Percentiles rank a stretch among this genome's conserved stretches.
phyloP scores from a whole-genome alignment of 1,284 basidiomycete genomes.

The Leccinum subatratum region DNA sequence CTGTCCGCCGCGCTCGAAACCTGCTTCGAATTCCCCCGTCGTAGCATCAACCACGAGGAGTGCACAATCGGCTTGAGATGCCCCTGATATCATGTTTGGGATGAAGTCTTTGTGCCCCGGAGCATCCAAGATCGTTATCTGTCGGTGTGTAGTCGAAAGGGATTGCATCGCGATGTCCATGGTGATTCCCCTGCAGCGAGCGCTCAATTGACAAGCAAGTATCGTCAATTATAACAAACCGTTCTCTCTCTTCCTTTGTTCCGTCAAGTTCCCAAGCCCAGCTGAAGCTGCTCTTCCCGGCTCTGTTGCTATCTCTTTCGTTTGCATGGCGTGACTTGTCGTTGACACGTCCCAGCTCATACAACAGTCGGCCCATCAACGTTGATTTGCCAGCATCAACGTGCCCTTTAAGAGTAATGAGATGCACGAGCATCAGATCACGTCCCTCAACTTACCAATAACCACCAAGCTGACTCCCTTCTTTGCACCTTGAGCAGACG shows the following conservation, averaged over 20 bases:
- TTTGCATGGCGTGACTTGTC: slow-evolving; percentile 83
- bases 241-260: slow-evolving; percentile 85
- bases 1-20: slow-evolving; percentile 91
- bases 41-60: slow-evolving; percentile 92
- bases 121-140: slow-evolving; percentile 91
- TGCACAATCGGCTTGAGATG: slow-evolving; percentile 94
- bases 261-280: slow-evolving; percentile 99
- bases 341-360: slow-evolving; percentile 84
- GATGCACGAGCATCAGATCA: slow-evolving; percentile 7
- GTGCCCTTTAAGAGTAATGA: slow-evolving; percentile 55
- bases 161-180: slow-evolving; percentile 94
- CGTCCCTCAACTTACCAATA: slow-evolving; percentile 63
- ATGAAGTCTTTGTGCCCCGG: slow-evolving; percentile 98
- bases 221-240: slow-evolving; percentile 48
- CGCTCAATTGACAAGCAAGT: slow-evolving; percentile 7
- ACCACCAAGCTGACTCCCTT: slow-evolving; percentile 85
- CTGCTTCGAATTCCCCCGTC: slow-evolving; percentile 91
- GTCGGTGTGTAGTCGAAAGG: slow-evolving; percentile 71
- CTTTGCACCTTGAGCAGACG: slow-evolving; percentile 53
- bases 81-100: slow-evolving; percentile 99
- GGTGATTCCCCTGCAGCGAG: slow-evolving; percentile 75
- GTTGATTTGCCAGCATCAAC: slow-evolving; percentile 99
- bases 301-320: slow-evolving; percentile 85
- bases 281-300: slow-evolving; percentile 92
- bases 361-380: slow-evolving; percentile 89